Evolutionary conservation across 1,139 yeast genomes (phyloP), one percentile per base, ranked within the genome.

Genomic region (Zygosaccharomyces sapae): DNA sequence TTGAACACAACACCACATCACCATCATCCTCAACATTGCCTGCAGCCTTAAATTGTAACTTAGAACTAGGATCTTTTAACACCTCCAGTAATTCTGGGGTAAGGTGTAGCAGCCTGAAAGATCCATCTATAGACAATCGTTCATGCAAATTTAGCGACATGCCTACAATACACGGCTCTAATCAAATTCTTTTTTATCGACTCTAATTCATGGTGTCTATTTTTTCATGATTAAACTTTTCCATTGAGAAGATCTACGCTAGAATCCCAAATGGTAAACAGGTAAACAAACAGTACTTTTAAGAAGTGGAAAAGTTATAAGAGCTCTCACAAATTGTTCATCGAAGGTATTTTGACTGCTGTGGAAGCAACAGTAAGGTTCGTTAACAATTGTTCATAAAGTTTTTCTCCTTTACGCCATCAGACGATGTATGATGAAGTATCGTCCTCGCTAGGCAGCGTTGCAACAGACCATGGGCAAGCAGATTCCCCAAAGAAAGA

Each of bases 1-100:
- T 59, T 0, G 94, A 77, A 51, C 90, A 83, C n/a, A 86, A 63
- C 24, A 82, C 86, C 20, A 85, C 73, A 38, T 76, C 76, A 19
- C 73, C 65, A 5, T 47, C 49, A 4, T 68, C 61, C 3, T 62
- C 59, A 9, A 63, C 55, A 3, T 75, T 63, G 1, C 86, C 71
- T 61, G 82, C 82, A 51, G 83, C 65, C 34, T 62, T 57, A 5
- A 83, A 62, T 5, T 45, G 47, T 5, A 48, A 40, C 13, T 64
- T 61, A 5, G 63, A 61, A 4, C 55, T 56, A 1, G 63, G 66
- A 4, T 56, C 56, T 42, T 74, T 68, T 22, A 83, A 62, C 6
- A 76, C 67, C 2, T 67, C 63, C 38, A 78, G 55, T 2, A 85
- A 61, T n/a, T 73, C 81, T 2, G 80, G 79, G 0, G 82, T 70